Conservation (phyloP, 345 rosid genomes). For the Syzygium oleosum region DNA sequence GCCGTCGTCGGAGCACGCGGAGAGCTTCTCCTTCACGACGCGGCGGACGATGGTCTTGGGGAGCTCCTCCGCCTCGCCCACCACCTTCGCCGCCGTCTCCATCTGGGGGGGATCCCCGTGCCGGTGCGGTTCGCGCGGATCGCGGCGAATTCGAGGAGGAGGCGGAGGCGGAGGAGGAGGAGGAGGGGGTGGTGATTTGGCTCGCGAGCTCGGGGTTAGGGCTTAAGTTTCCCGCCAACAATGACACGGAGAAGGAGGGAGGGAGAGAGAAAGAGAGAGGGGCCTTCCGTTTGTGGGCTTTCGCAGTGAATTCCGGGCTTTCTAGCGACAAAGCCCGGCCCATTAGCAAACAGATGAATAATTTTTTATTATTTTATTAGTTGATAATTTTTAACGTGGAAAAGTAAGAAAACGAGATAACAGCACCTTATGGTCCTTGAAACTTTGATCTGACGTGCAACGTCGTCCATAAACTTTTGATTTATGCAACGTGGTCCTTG, state of each 20-base stretch:
- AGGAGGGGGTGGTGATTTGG: neutral
- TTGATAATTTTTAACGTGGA: too few relatives aligned
- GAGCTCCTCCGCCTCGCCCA: slow-evolving; percentile 62
- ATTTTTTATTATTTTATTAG: too few relatives aligned
- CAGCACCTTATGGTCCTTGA: too few relatives aligned
- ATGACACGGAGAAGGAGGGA: neutral
- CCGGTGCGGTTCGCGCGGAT: neutral
- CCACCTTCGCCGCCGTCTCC: slow-evolving; percentile 44
- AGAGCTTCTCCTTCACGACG: slow-evolving; percentile 78
- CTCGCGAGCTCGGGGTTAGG: neutral
- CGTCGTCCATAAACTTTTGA: accelerated
- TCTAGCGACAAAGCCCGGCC: neutral
- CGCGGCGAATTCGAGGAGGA: neutral
- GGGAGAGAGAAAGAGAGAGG: neutral
- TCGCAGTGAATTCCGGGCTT: neutral
- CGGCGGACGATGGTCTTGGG: slow-evolving; percentile 82
- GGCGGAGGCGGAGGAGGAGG: too few relatives aligned
- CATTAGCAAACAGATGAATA: neutral
- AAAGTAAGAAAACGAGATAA: accelerated
- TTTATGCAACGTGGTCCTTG: accelerated
- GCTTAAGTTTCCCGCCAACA: neutral
- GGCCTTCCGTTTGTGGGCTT: neutral
- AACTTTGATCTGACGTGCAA: neutral
- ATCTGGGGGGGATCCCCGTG: neutral
- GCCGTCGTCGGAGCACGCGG: slow-evolving; percentile 56